phyloP scores from a whole-genome alignment of 208 protist genomes.

The Porcisia hertigi region DNA sequence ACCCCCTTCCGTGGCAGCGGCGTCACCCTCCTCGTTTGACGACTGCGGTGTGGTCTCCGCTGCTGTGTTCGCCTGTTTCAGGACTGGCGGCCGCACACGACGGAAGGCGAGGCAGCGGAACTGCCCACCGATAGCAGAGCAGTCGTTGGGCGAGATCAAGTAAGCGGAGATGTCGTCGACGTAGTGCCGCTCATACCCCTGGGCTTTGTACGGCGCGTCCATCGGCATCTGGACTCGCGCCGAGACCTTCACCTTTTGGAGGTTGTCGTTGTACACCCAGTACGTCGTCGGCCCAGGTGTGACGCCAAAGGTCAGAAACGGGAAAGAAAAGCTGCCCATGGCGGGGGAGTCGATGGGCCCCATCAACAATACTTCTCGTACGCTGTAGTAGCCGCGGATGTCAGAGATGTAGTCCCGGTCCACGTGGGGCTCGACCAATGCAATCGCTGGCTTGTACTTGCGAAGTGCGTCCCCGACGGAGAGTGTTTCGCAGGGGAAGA shows the following conservation, averaged over 20 bases:
- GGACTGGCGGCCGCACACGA: conserved; percentile 45
- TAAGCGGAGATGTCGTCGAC: conserved; percentile 65
- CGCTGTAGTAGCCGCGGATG: conserved; percentile 67
- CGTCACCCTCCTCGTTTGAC: too few species aligned
- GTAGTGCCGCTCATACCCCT: conserved; percentile 64
- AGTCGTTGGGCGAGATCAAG: conserved; percentile 66
- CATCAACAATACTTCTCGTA: conserved; percentile 66
- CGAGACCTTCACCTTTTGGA: conserved; percentile 49
- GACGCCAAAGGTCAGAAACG: conserved; percentile 72
- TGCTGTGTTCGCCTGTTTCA: conserved; percentile 18
- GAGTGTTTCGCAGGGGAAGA: conserved; percentile 61
- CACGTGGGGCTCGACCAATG: conserved; percentile 75
- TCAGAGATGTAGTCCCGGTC: conserved; percentile 70
- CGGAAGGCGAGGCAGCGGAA: conserved; percentile 57
- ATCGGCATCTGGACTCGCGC: conserved; percentile 64
- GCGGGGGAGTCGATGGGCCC: conserved; percentile 73
- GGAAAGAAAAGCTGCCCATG: conserved; percentile 72
- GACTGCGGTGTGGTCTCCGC: conserved; percentile 1
- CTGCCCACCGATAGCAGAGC: conserved; percentile 42
- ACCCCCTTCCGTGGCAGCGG: background rate
- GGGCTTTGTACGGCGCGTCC: conserved; percentile 59
- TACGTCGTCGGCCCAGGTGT: conserved; percentile 72
- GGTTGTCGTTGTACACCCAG: conserved; percentile 73
- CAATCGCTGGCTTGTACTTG: conserved; percentile 58
- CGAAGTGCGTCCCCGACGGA: conserved; percentile 62